phyloP scores from a whole-genome alignment of 2,329 filamentous ascomycete genomes.

The Thielaviopsis populi region DNA sequence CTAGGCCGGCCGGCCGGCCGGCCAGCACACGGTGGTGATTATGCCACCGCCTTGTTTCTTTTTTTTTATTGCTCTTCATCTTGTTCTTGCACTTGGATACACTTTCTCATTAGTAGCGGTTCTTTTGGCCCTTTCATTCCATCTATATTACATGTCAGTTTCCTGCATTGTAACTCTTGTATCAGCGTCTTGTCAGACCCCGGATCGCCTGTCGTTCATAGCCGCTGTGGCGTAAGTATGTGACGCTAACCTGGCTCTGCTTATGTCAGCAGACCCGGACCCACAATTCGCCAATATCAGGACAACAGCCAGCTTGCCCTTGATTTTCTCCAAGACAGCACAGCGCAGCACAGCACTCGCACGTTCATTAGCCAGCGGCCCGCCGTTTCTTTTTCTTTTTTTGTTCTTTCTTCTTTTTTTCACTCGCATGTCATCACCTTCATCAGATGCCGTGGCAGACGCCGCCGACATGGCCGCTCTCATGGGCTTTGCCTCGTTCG shows the following conservation, averaged over 20 bases:
- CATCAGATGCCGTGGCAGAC: conserved; percentile 31
- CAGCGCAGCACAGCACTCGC: background rate
- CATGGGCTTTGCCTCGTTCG: conserved; percentile 64
- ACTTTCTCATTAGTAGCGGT: background rate
- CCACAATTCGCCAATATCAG: conserved; percentile 2
- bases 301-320: background rate
- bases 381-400: background rate
- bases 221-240: background rate
- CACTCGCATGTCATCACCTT: background rate
- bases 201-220: background rate
- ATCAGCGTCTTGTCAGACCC: background rate
- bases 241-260: background rate
- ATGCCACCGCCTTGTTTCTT: background rate
- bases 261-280: conserved; percentile 13
- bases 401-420: too few species aligned
- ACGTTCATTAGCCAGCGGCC: background rate
- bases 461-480: conserved; percentile 45
- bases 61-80: too few species aligned
- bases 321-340: too few species aligned
- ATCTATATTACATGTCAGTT: background rate
- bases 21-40: background rate
- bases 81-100: background rate
- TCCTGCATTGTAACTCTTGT: background rate
- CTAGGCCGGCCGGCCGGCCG: background rate
- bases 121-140: background rate